A percentile compares a stretch with the other conserved stretches of the same genome.
These are phyloP conservation scores for Amauroascus verrucosus DNA, from an alignment of 2,329 filamentous ascomycete species.

Conservation along the genomic window DNA sequence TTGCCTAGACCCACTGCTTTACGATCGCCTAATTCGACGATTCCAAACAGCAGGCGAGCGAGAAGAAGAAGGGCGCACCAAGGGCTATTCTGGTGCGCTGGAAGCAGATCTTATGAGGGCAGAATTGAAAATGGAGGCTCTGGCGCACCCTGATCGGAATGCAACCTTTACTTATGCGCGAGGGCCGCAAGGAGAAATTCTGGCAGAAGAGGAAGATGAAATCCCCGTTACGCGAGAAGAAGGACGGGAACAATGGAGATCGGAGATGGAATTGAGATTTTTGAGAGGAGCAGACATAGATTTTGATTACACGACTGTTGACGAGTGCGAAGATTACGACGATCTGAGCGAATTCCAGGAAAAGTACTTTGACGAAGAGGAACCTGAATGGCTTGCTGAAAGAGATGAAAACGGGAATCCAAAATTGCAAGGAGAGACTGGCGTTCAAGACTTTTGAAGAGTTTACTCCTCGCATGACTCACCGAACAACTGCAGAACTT, in stretches of 20 bases:
- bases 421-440: constrained; percentile 50
- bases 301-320: constrained; percentile 64
- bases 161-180: constrained; percentile 42
- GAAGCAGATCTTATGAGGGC: constrained; percentile 67
- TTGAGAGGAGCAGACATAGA: constrained; percentile 63
- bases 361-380: constrained; percentile 69
- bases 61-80: constrained; percentile 58
- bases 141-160: constrained; percentile 45
- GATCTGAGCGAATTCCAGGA: constrained; percentile 57
- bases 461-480: neutral
- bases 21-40: constrained; percentile 66
- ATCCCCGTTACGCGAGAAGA: constrained; percentile 52
- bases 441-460: constrained; percentile 58
- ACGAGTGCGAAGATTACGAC: constrained; percentile 63
- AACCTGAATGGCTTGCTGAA: constrained; percentile 53
- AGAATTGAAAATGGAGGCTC: constrained; percentile 60
- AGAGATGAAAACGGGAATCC: constrained; percentile 28
- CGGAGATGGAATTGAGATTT: constrained; percentile 64
- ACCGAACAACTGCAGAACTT: neutral
- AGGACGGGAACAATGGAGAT: constrained; percentile 57
- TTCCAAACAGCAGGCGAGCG: constrained; percentile 66
- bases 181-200: constrained; percentile 46
- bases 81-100: constrained; percentile 68
- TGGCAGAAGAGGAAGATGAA: constrained; percentile 50
- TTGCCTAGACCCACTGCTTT: constrained; percentile 60